Evolutionary conservation across 1,139 yeast species (phyloP), one percentile per base, ranked within the genome.

Genomic region (Sugiyamaella xylanicola): DNA sequence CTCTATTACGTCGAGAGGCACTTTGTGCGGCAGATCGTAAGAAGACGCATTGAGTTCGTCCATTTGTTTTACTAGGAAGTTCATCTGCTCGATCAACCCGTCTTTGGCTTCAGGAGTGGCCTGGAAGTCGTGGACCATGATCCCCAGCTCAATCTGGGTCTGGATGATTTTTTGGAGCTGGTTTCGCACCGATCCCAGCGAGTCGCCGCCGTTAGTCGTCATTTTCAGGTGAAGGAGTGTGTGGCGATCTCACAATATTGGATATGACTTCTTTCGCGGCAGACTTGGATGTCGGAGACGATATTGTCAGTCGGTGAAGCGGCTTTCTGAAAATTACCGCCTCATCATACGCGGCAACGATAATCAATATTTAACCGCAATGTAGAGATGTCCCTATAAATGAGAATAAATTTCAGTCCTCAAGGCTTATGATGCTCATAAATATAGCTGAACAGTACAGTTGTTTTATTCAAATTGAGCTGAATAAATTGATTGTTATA

Each of bases 41-140:
- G 55, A 61, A 56, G 47, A 49, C 51, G 40, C 53, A 56, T 41
- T 59, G 44, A 63, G 55, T 13, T 55, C 53, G 21, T 59, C 57
- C 42, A 59, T 51, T 49, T 62, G 60, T 37, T 56, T 48, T 3
- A 57, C 56, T 15, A 60, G 56, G 39, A 56, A 27, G 36, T 64
- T 62, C 59, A 71, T 64, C 32, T 71, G 64, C 51, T 67, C 69
- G 1, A 77, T 71, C 61, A 85, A 73, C 0, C 87, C 87, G 56
- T 79, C 80, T 54, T 79, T 75, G 11, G 87, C 80, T 57, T 81
- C 84, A 17, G 78, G 79, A 2, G 96, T 90, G 9, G 96, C 97
- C 61, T 91, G 93, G 70, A 86, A 90, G 71, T 93, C 99, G 70
- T 93, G 96, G 1, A 91, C 93, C 55, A 92, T 82, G 13, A 93